Conservation (phyloP, 495 filamentous ascomycete genomes). For the Cenococcum geophilum region DNA sequence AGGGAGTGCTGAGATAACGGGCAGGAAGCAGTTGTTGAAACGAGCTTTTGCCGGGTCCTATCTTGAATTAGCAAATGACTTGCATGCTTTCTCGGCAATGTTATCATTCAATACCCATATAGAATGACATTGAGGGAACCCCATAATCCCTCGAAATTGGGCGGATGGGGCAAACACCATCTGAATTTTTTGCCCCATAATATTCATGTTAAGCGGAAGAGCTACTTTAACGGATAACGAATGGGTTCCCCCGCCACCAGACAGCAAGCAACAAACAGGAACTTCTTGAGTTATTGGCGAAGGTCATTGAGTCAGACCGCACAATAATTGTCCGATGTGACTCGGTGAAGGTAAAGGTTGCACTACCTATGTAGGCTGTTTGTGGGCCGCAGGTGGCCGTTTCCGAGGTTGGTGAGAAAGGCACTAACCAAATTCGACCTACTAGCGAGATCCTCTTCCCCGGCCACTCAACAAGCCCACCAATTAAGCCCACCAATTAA, state of each 20-base stretch:
- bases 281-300: background rate
- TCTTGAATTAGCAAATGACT: background rate
- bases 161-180: no score
- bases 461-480: no score
- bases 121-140: conserved; percentile 5
- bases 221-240: background rate
- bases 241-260: background rate
- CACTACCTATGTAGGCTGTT: no score
- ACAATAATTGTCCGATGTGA: background rate
- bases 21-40: conserved; percentile 45
- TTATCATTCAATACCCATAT: conserved; percentile 22
- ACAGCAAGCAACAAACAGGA: background rate
- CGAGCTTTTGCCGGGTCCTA: conserved; percentile 49
- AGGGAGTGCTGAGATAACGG: conserved; percentile 45
- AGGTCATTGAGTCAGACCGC: background rate
- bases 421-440: no score
- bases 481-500: no score
- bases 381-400: no score
- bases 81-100: background rate
- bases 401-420: no score
- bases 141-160: no score
- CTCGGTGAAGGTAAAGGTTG: background rate
- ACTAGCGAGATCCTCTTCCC: no score
- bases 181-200: background rate
- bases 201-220: background rate